Percentiles rank a stretch among this genome's conserved stretches.
Evolutionary conservation across 2,329 filamentous ascomycete genomes (phyloP).

Genomic region (Ceratocystis ficicola): DNA sequence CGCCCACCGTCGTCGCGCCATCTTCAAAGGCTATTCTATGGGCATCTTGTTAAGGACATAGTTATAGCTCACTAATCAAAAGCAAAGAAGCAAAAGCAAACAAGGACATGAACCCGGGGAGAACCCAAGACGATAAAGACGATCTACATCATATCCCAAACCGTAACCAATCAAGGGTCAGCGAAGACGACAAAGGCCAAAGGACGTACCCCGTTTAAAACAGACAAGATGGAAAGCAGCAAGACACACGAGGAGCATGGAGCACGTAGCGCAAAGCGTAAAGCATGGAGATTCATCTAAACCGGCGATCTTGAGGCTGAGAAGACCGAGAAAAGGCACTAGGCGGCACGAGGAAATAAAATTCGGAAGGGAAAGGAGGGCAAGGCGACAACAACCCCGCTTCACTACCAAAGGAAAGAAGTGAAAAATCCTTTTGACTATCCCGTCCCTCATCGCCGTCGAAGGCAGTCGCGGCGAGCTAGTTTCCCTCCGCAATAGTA

Average conservation of each 20-base stretch:
- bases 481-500: not conserved
- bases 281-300: too few species aligned
- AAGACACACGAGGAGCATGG: too few species aligned
- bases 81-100: too few species aligned
- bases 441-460: not conserved
- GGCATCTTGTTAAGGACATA: too few species aligned
- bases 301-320: not conserved
- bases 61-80: slow-evolving; percentile 34
- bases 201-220: too few species aligned
- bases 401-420: not conserved
- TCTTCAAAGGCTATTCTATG: slow-evolving; percentile 26
- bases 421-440: not conserved
- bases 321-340: not conserved
- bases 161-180: too few species aligned
- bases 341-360: not conserved
- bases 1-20: slow-evolving; percentile 56
- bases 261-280: too few species aligned
- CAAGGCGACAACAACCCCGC: not conserved
- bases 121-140: too few species aligned
- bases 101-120: too few species aligned
- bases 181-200: too few species aligned
- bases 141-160: too few species aligned
- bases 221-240: too few species aligned
- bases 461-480: not conserved
- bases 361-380: not conserved